Base-by-base conservation (phyloP, 176 grass and related monocot genomes). In the Typha latifolia region DNA sequence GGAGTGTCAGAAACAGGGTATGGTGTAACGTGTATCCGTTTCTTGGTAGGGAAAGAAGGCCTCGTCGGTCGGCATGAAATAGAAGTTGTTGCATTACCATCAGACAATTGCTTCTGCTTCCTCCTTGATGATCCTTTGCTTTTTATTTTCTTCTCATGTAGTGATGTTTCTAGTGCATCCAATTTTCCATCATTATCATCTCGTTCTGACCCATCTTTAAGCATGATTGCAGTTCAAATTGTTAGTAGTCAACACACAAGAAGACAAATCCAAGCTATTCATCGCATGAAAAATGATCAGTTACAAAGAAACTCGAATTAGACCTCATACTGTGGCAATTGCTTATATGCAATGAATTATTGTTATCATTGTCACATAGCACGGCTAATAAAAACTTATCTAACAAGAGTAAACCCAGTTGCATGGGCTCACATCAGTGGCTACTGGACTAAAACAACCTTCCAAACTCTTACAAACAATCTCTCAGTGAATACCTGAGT, bases 21-120 rank as follows among this genome's bases (percentile, higher is more conserved):
- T 76, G 82, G 77, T 7, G 63, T 73, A 26, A 91, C 92, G 3
- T 82, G 88, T 83, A 96, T 55, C 68, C 92, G 86, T 78, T 96
- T 91, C 62, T 91, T 96, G 16, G 80, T 74, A 64, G 85, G 77
- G 61, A 96, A 86, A 72, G 84, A 86, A 82, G 80, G 82, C 32
- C 84, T 84, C 50, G 65, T 69, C 49, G 78, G 32, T 49, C 49
- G 52, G 20, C 21, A 12, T 48, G 74, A 65, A 77, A 48, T 14
- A 74, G 78, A 81, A 77, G 37, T 52, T 6, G 4, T 29, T 51
- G 61, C 1, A 66, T 29, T 63, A 70, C 29, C 34, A 56, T 73
- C 86, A 10, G 20, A 13, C 61, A 69, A 49, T 10, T 64, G 21
- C n/a, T 61, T 89, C 74, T 27, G 13, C n/a, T 66, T 65, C 51